Evolutionary conservation across 371 early-diverging fungal species (phyloP).

Genomic region (Mortierella sp.): DNA sequence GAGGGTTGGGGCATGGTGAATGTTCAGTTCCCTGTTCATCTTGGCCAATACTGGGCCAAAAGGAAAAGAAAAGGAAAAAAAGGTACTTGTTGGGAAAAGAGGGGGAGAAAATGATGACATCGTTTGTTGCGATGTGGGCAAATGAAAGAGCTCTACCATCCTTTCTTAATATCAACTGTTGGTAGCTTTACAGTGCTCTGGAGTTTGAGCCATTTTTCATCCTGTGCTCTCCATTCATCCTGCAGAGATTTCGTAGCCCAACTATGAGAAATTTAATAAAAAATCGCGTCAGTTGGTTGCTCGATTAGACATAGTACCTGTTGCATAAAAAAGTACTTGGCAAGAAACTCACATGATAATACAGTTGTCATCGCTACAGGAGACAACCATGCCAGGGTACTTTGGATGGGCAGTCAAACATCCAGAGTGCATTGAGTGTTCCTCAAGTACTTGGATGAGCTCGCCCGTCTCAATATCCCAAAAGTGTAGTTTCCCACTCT

Average conservation of each 20-base stretch:
- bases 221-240: conserved; percentile 10
- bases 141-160: no score
- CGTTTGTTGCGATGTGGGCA: no score
- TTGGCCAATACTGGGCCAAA: no score
- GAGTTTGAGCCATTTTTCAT: conserved; percentile 35
- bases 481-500: conserved; percentile 21
- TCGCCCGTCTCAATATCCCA: conserved; percentile 43
- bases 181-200: conserved; percentile 6
- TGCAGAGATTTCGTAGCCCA: conserved; percentile 29
- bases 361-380: conserved; percentile 37
- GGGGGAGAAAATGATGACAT: no score
- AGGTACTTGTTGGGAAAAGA: no score
- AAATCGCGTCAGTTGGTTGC: neutral
- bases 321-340: neutral
- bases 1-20: no score
- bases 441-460: conserved; percentile 21
- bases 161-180: conserved; percentile 25
- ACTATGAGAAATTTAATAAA: conserved; percentile 6
- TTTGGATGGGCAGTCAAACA: conserved; percentile 5
- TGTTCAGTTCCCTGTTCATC: no score
- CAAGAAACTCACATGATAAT: conserved; percentile 36
- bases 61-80: no score
- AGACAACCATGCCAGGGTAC: conserved; percentile 34
- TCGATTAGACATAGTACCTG: neutral
- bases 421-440: conserved; percentile 31